A percentile compares a stretch with the other conserved stretches of the same genome.
These are phyloP conservation scores for Calonectria pteridis DNA, from an alignment of 2,329 filamentous ascomycete genomes.

Conservation along the genomic window DNA sequence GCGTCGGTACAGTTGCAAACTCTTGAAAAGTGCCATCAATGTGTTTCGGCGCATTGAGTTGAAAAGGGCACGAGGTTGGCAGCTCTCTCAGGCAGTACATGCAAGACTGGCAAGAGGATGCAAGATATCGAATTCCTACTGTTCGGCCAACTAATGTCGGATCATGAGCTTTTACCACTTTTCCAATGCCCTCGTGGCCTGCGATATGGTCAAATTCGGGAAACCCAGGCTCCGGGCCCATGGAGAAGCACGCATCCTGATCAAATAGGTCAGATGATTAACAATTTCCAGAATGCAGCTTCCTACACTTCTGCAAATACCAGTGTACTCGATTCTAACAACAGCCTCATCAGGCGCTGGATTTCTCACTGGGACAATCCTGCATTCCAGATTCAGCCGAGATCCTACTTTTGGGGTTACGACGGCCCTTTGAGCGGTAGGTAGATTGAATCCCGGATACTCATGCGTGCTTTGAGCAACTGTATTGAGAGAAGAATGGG, in stretches of 20 bases:
- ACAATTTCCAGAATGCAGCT: neutral
- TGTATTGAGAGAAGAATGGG: neutral
- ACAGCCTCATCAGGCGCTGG: neutral
- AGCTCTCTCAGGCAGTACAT: neutral
- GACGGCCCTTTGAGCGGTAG: neutral
- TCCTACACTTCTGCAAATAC: conserved; percentile 11
- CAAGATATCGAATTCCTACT: conserved; percentile 4
- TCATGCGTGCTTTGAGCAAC: neutral
- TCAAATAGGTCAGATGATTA: neutral
- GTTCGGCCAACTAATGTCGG: neutral
- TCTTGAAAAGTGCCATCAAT: conserved; percentile 7
- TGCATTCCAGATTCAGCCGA: neutral
- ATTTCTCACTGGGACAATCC: neutral
- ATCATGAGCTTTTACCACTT: conserved; percentile 1
- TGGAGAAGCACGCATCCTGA: neutral
- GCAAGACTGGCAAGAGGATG: neutral
- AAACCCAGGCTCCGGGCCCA: neutral
- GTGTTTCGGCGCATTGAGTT: neutral
- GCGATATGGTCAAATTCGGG: neutral
- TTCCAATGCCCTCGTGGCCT: neutral
- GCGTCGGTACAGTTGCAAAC: neutral
- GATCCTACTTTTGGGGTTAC: neutral
- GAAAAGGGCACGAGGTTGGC: neutral
- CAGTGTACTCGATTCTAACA: conserved; percentile 5
- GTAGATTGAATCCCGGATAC: neutral